phyloP scores from a whole-genome alignment of 371 early-diverging fungal genomes.

The Zancudomyces culisetae region DNA sequence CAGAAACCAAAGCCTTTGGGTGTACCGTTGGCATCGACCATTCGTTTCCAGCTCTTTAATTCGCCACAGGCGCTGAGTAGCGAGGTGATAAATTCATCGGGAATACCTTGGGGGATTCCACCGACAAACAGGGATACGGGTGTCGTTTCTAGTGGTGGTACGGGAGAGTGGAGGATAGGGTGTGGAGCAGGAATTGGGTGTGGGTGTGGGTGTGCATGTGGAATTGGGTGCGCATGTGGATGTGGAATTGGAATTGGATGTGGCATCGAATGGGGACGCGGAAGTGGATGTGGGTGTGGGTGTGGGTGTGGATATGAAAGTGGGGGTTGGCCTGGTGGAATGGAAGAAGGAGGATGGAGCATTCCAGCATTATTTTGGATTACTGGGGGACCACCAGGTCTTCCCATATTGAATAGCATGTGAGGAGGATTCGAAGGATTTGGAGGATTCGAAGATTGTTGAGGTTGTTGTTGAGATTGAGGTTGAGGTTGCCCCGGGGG shows the following conservation, averaged over 20 bases:
- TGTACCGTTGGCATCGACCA: constrained; percentile 7
- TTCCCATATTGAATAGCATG: background rate
- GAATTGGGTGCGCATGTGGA: background rate
- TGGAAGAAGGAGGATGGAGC: background rate
- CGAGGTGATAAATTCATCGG: constrained; percentile 12
- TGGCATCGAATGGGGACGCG: background rate
- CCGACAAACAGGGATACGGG: constrained; percentile 11
- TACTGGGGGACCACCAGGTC: background rate
- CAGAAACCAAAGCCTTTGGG: constrained; percentile 23
- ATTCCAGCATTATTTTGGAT: no score
- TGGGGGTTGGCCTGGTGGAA: background rate
- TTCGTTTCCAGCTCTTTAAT: constrained; percentile 14
- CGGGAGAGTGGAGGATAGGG: background rate
- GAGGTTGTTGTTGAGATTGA: no score
- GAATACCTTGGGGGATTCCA: constrained; percentile 9
- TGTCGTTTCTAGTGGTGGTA: background rate
- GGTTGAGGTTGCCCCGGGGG: no score
- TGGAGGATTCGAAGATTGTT: no score
- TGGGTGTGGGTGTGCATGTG: background rate
- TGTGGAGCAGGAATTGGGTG: background rate
- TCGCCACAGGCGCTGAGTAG: constrained; percentile 14
- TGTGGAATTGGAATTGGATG: background rate
- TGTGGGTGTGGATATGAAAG: background rate
- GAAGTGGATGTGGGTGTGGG: background rate
- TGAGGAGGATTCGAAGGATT: background rate